Base-by-base conservation (phyloP, 2,329 filamentous ascomycete genomes). In the Fusarium sp. region DNA sequence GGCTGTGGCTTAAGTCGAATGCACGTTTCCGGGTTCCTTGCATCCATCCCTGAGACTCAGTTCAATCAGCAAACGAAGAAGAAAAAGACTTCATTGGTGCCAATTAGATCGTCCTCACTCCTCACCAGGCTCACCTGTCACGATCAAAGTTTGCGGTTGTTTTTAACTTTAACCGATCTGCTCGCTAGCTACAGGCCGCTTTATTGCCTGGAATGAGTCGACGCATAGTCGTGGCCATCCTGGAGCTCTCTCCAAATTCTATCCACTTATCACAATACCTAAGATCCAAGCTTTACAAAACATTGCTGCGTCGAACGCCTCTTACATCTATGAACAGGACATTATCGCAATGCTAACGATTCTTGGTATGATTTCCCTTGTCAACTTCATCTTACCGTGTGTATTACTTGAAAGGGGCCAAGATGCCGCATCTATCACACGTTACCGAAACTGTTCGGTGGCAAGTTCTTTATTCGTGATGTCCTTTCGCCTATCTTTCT, bases 1-100 rank as follows among this genome's bases (percentile, higher is more conserved):
- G 61, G 66, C 42, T 58, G 66, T 69, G 66, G 66, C 66, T 69
- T 67, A 41, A 47, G 33, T 37, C 35, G 37, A 42, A 59, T 69
- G 66, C 66, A 63, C 61, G 65, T 45, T 68, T 66, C 55, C 51
- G 61, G 65, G 61, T 69, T 48, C 66, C 52, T 63, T 60, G 41
- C 46, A 51, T 65, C 63, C 25, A 25, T 25, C 7, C 25, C 7
- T 25, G 50, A 49, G 45, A 41, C 49, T 51, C 45, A 41, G 48
- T 49, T 62, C 43, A 27, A 27, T 40, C 42, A 47, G 20, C 37
- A 58, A 50, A 40, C 42, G 43, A 49, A 60, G 21, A 25, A 27
- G 39, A 65, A 60, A 25, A 25, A 27, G 39, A 65, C 29, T 17
- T 17, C 11, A 59, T 36, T 55, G 48, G 37, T 40, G 42, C 50